Percentiles rank a stretch among this genome's conserved stretches.
Conservation (phyloP, 352 stramenopile genomes). For the Phytophthora aleatoria region DNA sequence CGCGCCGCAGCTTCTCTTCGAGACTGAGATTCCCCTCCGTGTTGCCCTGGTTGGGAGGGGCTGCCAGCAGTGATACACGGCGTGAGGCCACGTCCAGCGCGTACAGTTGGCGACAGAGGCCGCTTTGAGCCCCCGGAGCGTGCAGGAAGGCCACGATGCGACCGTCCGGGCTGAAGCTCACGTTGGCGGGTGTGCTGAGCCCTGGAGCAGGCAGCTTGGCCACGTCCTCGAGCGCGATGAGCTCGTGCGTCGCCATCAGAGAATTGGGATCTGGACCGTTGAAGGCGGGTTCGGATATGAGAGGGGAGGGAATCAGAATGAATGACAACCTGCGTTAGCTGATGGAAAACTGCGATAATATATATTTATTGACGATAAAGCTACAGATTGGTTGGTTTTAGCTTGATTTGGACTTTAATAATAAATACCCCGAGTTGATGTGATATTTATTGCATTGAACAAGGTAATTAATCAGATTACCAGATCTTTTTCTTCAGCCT, state of each 20-base stretch:
- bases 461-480: constrained; percentile 26
- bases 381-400: no score
- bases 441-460: neutral
- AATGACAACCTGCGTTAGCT: neutral
- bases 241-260: constrained; percentile 30
- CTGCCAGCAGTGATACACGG: constrained; percentile 64
- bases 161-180: constrained; percentile 87
- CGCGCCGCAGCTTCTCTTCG: constrained; percentile 91
- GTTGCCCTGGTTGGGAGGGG: constrained; percentile 75
- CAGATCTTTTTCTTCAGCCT: constrained; percentile 27
- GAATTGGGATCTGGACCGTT: neutral
- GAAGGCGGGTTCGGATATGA: constrained; percentile 30
- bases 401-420: neutral
- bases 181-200: constrained; percentile 74
- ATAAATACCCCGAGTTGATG: neutral
- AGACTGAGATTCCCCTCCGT: constrained; percentile 88
- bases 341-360: constrained; percentile 1
- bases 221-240: constrained; percentile 88
- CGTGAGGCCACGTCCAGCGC: constrained; percentile 70
- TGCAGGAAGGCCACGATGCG: constrained; percentile 88
- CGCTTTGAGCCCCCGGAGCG: constrained; percentile 74
- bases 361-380: neutral
- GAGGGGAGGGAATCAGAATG: neutral
- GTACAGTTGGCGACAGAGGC: constrained; percentile 87
- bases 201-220: constrained; percentile 87